phyloP scores from a whole-genome alignment of 2,329 filamentous ascomycete genomes.

The Aschersonia sp. region DNA sequence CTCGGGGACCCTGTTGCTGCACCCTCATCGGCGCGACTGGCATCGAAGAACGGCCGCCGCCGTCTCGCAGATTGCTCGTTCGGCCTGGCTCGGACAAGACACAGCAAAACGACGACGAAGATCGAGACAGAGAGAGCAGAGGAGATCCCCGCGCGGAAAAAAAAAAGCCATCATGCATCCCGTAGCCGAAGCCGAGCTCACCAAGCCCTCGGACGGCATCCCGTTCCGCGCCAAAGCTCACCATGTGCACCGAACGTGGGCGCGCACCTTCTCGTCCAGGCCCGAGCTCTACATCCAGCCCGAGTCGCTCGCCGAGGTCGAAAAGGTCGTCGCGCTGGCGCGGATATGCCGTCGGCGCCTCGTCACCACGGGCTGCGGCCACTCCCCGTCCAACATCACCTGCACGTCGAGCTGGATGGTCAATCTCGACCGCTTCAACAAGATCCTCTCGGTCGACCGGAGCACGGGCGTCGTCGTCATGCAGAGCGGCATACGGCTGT shows the following conservation, averaged over 20 bases:
- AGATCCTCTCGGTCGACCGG: conserved; percentile 55
- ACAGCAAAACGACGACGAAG: no score
- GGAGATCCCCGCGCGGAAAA: neutral
- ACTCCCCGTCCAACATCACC: conserved; percentile 84
- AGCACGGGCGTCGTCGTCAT: conserved; percentile 56
- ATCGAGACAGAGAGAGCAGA: no score
- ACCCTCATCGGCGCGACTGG: no score
- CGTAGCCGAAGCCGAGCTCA: conserved; percentile 17
- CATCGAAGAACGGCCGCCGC: no score
- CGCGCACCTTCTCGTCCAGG: conserved; percentile 74
- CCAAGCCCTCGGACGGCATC: conserved; percentile 21
- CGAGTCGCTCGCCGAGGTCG: conserved; percentile 62
- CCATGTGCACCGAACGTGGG: conserved; percentile 86
- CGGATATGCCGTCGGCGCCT: conserved; percentile 68
- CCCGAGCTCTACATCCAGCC: conserved; percentile 89
- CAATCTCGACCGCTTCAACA: conserved; percentile 74
- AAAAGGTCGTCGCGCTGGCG: conserved; percentile 70
- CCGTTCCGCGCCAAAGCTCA: conserved; percentile 62
- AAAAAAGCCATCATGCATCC: conserved; percentile 20
- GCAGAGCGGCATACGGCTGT: conserved; percentile 78
- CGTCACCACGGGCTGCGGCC: conserved; percentile 75
- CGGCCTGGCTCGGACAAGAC: no score
- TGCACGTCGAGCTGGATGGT: conserved; percentile 91
- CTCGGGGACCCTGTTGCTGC: no score
- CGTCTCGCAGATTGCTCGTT: no score